A percentile compares a stretch with the other conserved stretches of the same genome.
Evolutionary conservation across 345 rosid species (phyloP).

Genomic region (Rhodomyrtus tomentosa): DNA sequence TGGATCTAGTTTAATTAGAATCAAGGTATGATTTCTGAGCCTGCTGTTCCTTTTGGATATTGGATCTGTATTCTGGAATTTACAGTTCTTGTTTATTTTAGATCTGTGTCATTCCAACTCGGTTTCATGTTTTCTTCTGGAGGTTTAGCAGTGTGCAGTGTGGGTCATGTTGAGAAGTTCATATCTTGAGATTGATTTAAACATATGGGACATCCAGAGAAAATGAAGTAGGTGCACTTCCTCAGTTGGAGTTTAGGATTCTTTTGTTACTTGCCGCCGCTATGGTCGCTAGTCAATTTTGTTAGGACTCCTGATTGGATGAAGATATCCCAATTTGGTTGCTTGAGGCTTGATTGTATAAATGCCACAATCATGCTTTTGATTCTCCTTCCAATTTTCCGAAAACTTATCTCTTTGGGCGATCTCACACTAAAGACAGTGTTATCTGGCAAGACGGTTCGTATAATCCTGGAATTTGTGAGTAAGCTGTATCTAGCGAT

Average conservation of each 20-base stretch:
- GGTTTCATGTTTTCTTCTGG: neutral
- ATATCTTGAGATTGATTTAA: neutral
- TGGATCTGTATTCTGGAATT: neutral
- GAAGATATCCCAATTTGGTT: neutral
- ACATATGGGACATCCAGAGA: neutral
- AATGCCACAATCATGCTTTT: neutral
- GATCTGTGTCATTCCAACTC: neutral
- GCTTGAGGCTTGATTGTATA: neutral
- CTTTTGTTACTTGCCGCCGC: neutral
- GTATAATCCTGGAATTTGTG: no score
- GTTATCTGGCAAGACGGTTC: no score
- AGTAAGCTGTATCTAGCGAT: no score
- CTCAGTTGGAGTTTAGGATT: neutral
- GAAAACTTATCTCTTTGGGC: no score
- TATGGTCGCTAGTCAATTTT: neutral
- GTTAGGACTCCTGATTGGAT: neutral
- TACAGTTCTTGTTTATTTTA: neutral
- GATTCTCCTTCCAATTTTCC: neutral
- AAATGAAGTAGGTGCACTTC: neutral
- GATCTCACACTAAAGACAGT: no score
- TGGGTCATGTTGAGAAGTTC: neutral
- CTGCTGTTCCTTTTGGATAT: neutral
- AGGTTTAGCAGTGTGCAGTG: neutral
- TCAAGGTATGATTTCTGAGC: neutral
- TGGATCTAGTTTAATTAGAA: neutral